Evolutionary conservation across 2,329 filamentous ascomycete genomes (phyloP), one percentile per base, ranked within the genome.

Genomic region (Colletotrichum chrysophilum): DNA sequence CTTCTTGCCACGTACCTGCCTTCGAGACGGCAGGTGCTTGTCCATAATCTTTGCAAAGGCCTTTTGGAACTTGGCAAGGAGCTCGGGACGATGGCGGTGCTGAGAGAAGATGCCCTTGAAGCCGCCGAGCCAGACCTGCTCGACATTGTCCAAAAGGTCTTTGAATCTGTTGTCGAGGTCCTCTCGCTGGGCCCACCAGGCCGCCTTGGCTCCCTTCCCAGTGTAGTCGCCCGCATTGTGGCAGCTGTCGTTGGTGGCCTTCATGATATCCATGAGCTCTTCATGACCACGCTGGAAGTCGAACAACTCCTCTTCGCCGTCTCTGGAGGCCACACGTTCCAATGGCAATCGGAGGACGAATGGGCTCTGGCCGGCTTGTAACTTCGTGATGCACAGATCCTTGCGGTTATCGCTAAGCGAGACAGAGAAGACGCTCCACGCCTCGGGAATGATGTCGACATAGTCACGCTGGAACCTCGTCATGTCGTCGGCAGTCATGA

Each of bases 71-170:
- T 91, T 91, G 7, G 91, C 90, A 36, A 98, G 86, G 13, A 95
- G 86, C 30, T 93, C 89, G 1, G 91, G 86, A 24, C 93, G 89
- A 48, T 90, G 89, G 65, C 88, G 84, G 69, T 94, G 91, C 70
- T 95, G 94, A 2, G 95, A 96, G 81, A 99, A 96, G n/a, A 99
- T 93, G 18, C 96, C 96, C 73, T 93, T 94, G 89, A 99, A 99
- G 0, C 97, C 97, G 65, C 96, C 96, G 7, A 99, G 91, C 97
- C 97, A 99, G 26, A 97, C 93, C 76, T 94, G 94, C 84, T 99
- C 96, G 52, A 99, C 94, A 75, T 95, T 97, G 70, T 93, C 89
- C 2, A 99, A 88, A 12, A 99, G 89, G 66, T 94, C 93, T 77
- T 92, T 93, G 28, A 99, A 88, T 12, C 95, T 92, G 36, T 87